These are phyloP conservation scores for Starmera dryadoides DNA, from an alignment of 805 yeast species.

Conservation along the genomic window DNA sequence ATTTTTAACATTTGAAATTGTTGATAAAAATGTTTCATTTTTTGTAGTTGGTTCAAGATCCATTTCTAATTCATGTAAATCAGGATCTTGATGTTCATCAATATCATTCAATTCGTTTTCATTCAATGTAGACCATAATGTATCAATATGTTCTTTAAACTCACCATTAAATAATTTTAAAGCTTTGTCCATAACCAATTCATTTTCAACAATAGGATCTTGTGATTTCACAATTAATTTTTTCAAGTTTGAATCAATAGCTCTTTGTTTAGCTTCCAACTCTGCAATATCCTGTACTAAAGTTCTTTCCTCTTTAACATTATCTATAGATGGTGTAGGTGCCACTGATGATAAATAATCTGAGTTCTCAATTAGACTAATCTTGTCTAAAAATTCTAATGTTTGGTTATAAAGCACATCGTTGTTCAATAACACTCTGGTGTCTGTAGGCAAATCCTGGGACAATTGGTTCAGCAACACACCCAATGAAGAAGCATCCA, in stretches of 20 bases:
- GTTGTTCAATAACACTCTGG: slow-evolving; percentile 18
- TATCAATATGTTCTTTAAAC: slow-evolving; percentile 22
- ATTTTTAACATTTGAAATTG: slow-evolving; percentile 14
- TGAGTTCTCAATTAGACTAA: slow-evolving; percentile 41
- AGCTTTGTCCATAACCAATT: slow-evolving; percentile 28
- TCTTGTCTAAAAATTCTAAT: slow-evolving; percentile 25
- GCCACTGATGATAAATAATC: slow-evolving; percentile 37
- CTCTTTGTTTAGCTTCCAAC: slow-evolving; percentile 48
- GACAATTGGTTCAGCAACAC: slow-evolving; percentile 30
- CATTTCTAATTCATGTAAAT: slow-evolving; percentile 15
- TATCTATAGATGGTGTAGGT: slow-evolving; percentile 27
- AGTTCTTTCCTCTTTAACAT: slow-evolving; percentile 22
- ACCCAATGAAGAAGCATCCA: slow-evolving; percentile 8
- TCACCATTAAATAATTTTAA: slow-evolving; percentile 24
- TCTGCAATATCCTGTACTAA: slow-evolving; percentile 70
- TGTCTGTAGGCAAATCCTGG: slow-evolving; percentile 20
- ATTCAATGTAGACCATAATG: slow-evolving; percentile 22
- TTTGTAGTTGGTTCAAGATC: slow-evolving; percentile 15
- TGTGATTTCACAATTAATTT: slow-evolving; percentile 28
- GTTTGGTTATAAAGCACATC: slow-evolving; percentile 29
- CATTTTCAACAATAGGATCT: slow-evolving; percentile 33
- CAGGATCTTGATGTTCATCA: slow-evolving; percentile 17
- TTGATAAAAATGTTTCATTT: slow-evolving; percentile 24
- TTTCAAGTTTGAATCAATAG: slow-evolving; percentile 37
- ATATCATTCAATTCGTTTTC: slow-evolving; percentile 24